Evolutionary conservation across 306 rosid species (phyloP).

Genomic region (Vicia faba): DNA sequence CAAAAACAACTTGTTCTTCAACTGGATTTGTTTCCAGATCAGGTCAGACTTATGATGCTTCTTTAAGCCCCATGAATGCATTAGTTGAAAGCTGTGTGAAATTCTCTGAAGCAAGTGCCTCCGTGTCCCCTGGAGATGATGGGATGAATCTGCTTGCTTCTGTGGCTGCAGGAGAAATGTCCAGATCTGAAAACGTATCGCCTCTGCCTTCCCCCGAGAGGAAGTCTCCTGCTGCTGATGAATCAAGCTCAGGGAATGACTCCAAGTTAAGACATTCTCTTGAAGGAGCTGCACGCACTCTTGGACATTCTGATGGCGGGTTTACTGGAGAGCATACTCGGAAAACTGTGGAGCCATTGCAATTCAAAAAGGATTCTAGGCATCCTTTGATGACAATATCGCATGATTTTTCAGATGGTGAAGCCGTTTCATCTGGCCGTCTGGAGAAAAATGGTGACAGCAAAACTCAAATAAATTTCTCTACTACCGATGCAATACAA

Average conservation of each 20-base stretch:
- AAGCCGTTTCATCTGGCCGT: slow-evolving; percentile 40
- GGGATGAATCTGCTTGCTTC: slow-evolving; percentile 90
- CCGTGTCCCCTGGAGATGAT: slow-evolving; percentile 65
- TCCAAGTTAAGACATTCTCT: slow-evolving; percentile 44
- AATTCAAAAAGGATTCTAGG: slow-evolving; percentile 34
- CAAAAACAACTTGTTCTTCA: slow-evolving; percentile 51
- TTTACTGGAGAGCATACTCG: slow-evolving; percentile 37
- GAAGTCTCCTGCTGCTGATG: slow-evolving; percentile 51
- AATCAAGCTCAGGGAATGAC: slow-evolving; percentile 48
- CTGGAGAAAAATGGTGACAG: slow-evolving; percentile 41
- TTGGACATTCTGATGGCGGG: slow-evolving; percentile 39
- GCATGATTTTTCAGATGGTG: slow-evolving; percentile 38
- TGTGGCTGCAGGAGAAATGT: slow-evolving; percentile 85
- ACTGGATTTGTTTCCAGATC: slow-evolving; percentile 55
- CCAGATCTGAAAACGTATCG: slow-evolving; percentile 63
- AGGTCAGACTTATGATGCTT: slow-evolving; percentile 62
- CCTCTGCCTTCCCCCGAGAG: slow-evolving; percentile 62
- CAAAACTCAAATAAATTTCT: slow-evolving; percentile 24
- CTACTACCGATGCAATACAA: slow-evolving; percentile 34
- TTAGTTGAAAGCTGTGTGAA: slow-evolving; percentile 83
- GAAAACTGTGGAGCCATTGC: slow-evolving; percentile 29
- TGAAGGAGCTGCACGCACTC: slow-evolving; percentile 39
- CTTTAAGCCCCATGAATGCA: slow-evolving; percentile 77
- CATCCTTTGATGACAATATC: slow-evolving; percentile 13
- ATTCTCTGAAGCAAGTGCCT: slow-evolving; percentile 63